These are phyloP conservation scores for Eucalyptus pauciflora DNA, from an alignment of 345 rosid genomes.

Conservation along the genomic window DNA sequence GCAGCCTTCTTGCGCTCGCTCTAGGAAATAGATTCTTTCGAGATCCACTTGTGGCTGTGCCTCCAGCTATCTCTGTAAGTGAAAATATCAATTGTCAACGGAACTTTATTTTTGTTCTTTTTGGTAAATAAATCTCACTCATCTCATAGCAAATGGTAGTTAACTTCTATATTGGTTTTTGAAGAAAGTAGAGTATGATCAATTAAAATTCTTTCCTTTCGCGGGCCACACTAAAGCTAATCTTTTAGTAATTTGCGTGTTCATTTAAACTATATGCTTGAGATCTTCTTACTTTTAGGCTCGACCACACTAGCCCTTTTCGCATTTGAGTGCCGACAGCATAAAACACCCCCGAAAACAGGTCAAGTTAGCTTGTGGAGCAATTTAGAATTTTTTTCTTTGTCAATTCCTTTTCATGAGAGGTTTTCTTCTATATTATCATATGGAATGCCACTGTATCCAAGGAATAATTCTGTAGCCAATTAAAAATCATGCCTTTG, in stretches of 20 bases:
- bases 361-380: background rate
- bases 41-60: constrained; percentile 87
- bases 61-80: constrained; percentile 86
- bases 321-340: background rate
- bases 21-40: constrained; percentile 82
- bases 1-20: constrained; percentile 91
- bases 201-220: background rate
- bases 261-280: background rate
- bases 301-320: background rate
- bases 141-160: background rate
- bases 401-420: background rate
- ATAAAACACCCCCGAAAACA: background rate
- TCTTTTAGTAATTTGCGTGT: background rate
- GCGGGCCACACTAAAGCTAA: background rate
- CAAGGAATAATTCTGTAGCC: background rate
- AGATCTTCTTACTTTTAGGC: background rate
- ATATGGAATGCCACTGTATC: background rate
- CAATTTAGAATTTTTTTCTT: background rate
- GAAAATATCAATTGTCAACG: background rate
- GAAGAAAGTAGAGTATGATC: background rate
- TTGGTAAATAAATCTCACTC: background rate
- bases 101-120: background rate
- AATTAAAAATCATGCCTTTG: background rate
- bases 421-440: no score
- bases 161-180: background rate